Base-by-base conservation (phyloP, 352 stramenopile species). In the Pseudoperonospora humuli region DNA sequence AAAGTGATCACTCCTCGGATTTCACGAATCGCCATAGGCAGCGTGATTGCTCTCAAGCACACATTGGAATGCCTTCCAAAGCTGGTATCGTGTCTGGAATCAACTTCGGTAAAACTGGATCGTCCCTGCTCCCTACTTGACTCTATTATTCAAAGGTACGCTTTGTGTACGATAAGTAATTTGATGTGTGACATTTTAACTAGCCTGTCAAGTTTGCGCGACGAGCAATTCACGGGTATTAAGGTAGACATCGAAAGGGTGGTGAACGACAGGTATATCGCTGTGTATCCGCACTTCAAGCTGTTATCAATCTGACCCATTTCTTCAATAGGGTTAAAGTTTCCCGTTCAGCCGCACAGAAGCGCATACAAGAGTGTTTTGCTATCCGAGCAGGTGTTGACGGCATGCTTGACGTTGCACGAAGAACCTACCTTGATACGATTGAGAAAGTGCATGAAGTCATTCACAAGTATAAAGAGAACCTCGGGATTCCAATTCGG, bases 291-390 rank as follows among this genome's bases (percentile, higher is more conserved):
- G 7, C 17, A 8, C 11, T 14, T 36, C 9, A 20, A 13, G 8
- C 19, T 23, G 4, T 18, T 13, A 15, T 32, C n/a, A 41, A 20
- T 32, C 23, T 35, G 10, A 39, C 27, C 9, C 15, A 39, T 3
- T 28, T 31, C 1, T 50, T 48, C 37, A 40, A 34, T 28, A 86
- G 76, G 43, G 72, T 81, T 13, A 80, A 86, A 55, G 45, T 80
- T 36, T 78, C 66, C 18, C 66, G 68, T 17, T 87, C 75, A 23
- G 66, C 67, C 37, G 74, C 75, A 8, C 75, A 90, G 50, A 91
- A 87, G 43, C 70, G 80, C 25, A 91, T 92, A 47, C 77, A 92
- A 61, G 82, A 89, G 29, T 87, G 75, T 38, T 90, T 93, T 55
- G 79, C 82, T 20, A 63, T 93, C 9, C 52, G 77, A 44, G 70